These are phyloP conservation scores for Scheffersomyces stambukii DNA, from an alignment of 1,139 yeast species.

Conservation along the genomic window DNA sequence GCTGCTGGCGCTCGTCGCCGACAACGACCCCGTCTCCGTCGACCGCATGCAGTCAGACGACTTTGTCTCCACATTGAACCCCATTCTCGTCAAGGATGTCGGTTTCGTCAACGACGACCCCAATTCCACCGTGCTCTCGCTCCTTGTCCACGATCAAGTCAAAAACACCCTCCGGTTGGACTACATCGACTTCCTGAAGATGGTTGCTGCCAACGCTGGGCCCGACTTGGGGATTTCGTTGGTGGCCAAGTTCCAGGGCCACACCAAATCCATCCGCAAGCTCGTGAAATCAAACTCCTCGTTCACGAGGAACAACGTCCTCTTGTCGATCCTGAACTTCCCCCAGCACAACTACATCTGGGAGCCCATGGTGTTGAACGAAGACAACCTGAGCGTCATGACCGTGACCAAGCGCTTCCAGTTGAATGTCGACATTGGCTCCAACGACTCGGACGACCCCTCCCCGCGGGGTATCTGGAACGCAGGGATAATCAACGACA, in stretches of 20 bases:
- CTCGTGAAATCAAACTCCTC: slow-evolving; percentile 53
- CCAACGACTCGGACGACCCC: slow-evolving; percentile 2
- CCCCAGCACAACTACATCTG: slow-evolving; percentile 61
- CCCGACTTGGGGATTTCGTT: slow-evolving; percentile 15
- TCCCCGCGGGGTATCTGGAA: slow-evolving; percentile 17
- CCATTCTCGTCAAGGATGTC: slow-evolving; percentile 22
- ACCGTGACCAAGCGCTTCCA: slow-evolving; percentile 34
- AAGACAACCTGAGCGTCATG: slow-evolving; percentile 15
- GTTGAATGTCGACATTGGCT: slow-evolving; percentile 18
- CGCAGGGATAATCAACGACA: slow-evolving; percentile 33
- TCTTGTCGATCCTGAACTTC: slow-evolving; percentile 40
- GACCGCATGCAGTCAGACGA: slow-evolving; percentile 11
- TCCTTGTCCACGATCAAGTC: slow-evolving; percentile 36
- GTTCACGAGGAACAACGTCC: slow-evolving; percentile 20
- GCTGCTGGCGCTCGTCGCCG: slow-evolving; percentile 1
- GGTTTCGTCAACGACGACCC: slow-evolving; percentile 13
- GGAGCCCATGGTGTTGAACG: slow-evolving; percentile 42
- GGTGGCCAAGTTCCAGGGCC: slow-evolving; percentile 70
- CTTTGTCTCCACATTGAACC: slow-evolving; percentile 16
- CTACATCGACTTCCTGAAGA: slow-evolving; percentile 14
- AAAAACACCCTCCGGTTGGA: slow-evolving; percentile 34
- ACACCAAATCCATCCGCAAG: slow-evolving; percentile 69
- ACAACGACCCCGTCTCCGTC: slow-evolving; percentile 3
- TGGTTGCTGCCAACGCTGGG: slow-evolving; percentile 7
- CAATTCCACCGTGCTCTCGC: slow-evolving; percentile 13